Evolutionary conservation across 1,284 basidiomycete species (phyloP).

Genomic region (Porodaedalea pini): DNA sequence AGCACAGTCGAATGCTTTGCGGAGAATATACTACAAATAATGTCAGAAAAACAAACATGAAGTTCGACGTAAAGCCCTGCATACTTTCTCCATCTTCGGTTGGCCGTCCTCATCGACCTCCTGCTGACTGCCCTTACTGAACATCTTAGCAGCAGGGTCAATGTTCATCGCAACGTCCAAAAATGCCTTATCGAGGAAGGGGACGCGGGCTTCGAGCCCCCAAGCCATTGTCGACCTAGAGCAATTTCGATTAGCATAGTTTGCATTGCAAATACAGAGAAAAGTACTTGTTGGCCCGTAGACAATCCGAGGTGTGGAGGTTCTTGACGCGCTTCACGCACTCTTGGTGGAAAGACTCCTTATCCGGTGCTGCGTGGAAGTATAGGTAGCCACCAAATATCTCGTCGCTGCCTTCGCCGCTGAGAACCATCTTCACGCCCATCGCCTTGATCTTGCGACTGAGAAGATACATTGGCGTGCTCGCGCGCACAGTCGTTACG

Average conservation of each 20-base stretch:
- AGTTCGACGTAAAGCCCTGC: not conserved
- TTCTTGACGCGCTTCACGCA: slow-evolving; percentile 95
- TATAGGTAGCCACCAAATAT: slow-evolving; percentile 98
- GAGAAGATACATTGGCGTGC: slow-evolving; percentile 96
- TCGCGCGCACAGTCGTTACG: slow-evolving; percentile 97
- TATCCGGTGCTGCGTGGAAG: slow-evolving; percentile 97
- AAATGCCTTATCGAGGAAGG: slow-evolving; percentile 98
- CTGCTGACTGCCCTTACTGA: slow-evolving; percentile 79
- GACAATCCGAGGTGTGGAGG: slow-evolving; percentile 95
- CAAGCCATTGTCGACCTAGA: slow-evolving; percentile 96
- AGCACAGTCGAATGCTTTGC: slow-evolving; percentile 93
- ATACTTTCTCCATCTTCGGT: slow-evolving; percentile 91
- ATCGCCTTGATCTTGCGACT: slow-evolving; percentile 99
- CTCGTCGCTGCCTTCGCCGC: slow-evolving; percentile 97
- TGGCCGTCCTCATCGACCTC: slow-evolving; percentile 79
- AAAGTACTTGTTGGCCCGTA: slow-evolving; percentile 92
- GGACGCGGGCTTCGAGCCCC: slow-evolving; percentile 98
- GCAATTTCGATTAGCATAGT: slow-evolving; percentile 3
- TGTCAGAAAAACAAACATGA: slow-evolving; percentile 1
- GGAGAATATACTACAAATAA: slow-evolving; percentile 77
- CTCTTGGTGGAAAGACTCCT: slow-evolving; percentile 92
- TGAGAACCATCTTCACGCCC: slow-evolving; percentile 99
- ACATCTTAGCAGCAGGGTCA: slow-evolving; percentile 87
- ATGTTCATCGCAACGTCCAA: slow-evolving; percentile 92
- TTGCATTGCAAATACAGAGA: not conserved